phyloP scores from a whole-genome alignment of 805 yeast species.

The Candida germanica region DNA sequence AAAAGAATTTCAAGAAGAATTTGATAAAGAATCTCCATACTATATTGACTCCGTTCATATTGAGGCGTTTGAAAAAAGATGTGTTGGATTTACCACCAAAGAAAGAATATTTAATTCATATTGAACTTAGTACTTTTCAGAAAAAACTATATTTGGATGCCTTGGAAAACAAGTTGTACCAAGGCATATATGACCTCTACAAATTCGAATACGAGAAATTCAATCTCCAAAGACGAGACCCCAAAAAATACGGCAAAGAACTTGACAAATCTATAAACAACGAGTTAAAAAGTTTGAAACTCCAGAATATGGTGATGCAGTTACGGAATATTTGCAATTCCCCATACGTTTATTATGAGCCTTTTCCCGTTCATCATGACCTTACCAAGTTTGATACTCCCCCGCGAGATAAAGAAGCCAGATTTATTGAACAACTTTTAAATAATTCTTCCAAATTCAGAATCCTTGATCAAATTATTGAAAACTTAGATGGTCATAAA shows the following conservation, averaged over 20 bases:
- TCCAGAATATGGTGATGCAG: slow-evolving; percentile 78
- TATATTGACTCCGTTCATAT: slow-evolving; percentile 80
- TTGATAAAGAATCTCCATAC: slow-evolving; percentile 79
- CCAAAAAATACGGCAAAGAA: slow-evolving; percentile 2
- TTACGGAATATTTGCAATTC: slow-evolving; percentile 81
- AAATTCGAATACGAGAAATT: slow-evolving; percentile 50
- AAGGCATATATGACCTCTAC: slow-evolving; percentile 43
- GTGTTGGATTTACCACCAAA: slow-evolving; percentile 82
- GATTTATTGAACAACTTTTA: slow-evolving; percentile 30
- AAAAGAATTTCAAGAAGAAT: slow-evolving; percentile 48
- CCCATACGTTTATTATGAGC: slow-evolving; percentile 79
- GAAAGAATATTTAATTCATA: slow-evolving; percentile 80
- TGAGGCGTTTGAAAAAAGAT: slow-evolving; percentile 75
- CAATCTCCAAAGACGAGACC: slow-evolving; percentile 22
- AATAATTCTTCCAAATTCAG: slow-evolving; percentile 70
- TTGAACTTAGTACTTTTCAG: slow-evolving; percentile 64
- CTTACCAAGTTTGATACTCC: slow-evolving; percentile 11
- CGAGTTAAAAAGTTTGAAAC: slow-evolving; percentile 12
- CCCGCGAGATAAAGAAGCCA: slow-evolving; percentile 19
- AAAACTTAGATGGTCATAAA: slow-evolving; percentile 57
- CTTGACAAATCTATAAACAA: slow-evolving; percentile 5
- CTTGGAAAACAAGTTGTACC: slow-evolving; percentile 42
- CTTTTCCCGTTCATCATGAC: slow-evolving; percentile 49
- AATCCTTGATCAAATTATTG: slow-evolving; percentile 60
- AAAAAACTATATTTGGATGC: slow-evolving; percentile 57